Base-by-base conservation (phyloP, 345 rosid species). In the Reutealis trisperma region DNA sequence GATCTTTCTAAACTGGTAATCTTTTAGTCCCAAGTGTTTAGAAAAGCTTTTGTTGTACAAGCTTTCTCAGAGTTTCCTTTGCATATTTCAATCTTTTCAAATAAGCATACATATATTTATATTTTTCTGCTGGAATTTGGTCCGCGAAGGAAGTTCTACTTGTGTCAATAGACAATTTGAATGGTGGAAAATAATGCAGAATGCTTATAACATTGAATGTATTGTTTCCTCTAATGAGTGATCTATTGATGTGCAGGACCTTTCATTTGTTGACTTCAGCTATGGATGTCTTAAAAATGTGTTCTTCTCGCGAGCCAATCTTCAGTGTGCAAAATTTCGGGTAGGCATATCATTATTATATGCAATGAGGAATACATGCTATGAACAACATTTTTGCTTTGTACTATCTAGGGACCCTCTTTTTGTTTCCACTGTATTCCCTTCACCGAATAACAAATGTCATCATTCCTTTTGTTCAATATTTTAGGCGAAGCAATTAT, bases 1-100 rank as follows among this genome's bases (percentile, higher is more conserved):
- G 96, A 95, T 85, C 97, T 95, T 67, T 95, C 99, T 63, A 93
- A 95, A 81, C 86, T 95, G 96, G 99, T 92, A 91, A 74, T 2
- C 44, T 34, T 71, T 83, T 76, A 45, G 70, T 22, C 57, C 63
- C 70, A 41, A 42, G 55, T 55, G 32, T 81, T 79, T 51, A 64
- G 70, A 78, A 37, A 37, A 27, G 63, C 73, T 47, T 45, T 59
- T 67, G 5, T n/a, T 7, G n/a, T 34, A 58, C n/a, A 24, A 34
- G 65, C 64, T 59, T 63, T 69, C 12, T 69, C 24, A 49, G 42
- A 65, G 63, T 34, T 71, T 41, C 44, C 63, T 59, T n/a, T 34
- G 18, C 16, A 61, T 34, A 18, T 21, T 8, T 15, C 24, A 42
- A 10, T 6, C 8, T 30, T 24, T n/a, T 18, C 41, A 70, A 51